These are phyloP conservation scores for Diospyros lotus DNA, from an alignment of 148 eudicot genomes.

Conservation along the genomic window DNA sequence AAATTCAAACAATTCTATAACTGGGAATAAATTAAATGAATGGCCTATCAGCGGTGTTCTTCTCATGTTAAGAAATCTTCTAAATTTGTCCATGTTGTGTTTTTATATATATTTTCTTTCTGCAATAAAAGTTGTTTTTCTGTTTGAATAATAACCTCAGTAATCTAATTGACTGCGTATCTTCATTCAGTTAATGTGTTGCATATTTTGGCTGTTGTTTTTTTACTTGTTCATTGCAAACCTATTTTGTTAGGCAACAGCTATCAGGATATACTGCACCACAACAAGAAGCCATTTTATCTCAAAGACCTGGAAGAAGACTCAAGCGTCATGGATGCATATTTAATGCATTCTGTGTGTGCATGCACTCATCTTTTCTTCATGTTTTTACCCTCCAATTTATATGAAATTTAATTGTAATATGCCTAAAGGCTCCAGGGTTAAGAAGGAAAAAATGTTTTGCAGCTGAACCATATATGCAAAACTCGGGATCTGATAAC, in stretches of 20 bases:
- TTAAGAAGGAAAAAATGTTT: constrained; percentile 3
- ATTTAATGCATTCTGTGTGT: constrained; percentile 83
- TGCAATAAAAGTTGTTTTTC: background rate
- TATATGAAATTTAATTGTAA: background rate
- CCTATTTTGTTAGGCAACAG: constrained; percentile 54
- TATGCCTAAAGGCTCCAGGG: background rate
- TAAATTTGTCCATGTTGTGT: background rate
- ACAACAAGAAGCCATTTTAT: constrained; percentile 86
- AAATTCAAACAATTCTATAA: background rate
- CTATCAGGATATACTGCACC: constrained; percentile 85
- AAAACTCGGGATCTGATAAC: constrained; percentile 62
- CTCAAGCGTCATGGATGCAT: constrained; percentile 78
- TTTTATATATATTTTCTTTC: background rate
- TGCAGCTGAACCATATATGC: constrained; percentile 85
- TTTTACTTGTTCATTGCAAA: background rate
- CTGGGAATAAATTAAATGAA: background rate
- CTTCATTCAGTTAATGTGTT: background rate
- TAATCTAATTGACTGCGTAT: background rate
- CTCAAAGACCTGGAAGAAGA: constrained; percentile 78
- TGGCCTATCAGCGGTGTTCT: background rate
- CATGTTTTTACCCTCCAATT: background rate
- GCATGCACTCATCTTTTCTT: constrained; percentile 3
- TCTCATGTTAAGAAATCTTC: background rate
- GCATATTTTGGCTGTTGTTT: background rate
- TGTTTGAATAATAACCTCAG: background rate